Percentiles rank a stretch among this genome's conserved stretches.
phyloP scores from a whole-genome alignment of 139 green algal genomes.

The Yamagishiella unicocca region DNA sequence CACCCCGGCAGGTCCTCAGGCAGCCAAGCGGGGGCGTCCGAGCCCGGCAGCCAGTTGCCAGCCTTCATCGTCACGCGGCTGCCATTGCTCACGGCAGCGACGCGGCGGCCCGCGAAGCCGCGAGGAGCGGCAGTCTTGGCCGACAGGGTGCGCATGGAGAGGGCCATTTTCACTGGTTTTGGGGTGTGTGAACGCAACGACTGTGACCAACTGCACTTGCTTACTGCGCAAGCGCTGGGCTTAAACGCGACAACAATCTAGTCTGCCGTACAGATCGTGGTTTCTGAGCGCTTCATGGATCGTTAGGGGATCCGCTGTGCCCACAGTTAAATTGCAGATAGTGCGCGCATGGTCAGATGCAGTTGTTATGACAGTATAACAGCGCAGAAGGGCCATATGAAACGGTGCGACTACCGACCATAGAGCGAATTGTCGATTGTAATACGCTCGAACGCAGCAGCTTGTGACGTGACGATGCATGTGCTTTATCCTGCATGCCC shows the following conservation, averaged over 20 bases:
- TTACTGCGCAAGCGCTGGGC: background rate
- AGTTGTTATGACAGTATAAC: no score
- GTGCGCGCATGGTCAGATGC: no score
- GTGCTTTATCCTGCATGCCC: no score
- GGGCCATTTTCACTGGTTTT: slow-evolving; percentile 45
- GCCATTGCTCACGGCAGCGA: slow-evolving; percentile 58
- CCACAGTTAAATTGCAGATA: no score
- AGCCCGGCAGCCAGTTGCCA: slow-evolving; percentile 80
- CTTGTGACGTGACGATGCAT: no score
- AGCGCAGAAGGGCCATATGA: no score
- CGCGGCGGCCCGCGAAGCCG: slow-evolving; percentile 48
- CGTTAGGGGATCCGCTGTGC: no score
- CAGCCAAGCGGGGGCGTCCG: slow-evolving; percentile 78
- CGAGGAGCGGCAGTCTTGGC: slow-evolving; percentile 40
- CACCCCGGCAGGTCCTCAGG: slow-evolving; percentile 60
- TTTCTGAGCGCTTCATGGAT: background rate
- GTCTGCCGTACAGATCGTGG: slow-evolving; percentile 1
- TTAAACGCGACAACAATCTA: slow-evolving; percentile 15
- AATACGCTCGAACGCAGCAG: no score
- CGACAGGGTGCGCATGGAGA: slow-evolving; percentile 41
- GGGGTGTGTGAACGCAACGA: background rate
- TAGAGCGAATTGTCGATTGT: no score
- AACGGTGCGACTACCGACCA: no score
- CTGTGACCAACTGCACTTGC: slow-evolving; percentile 18
- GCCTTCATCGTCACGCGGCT: slow-evolving; percentile 51